Percentiles rank a stretch among this genome's conserved stretches.
Conservation (phyloP, 2,329 filamentous ascomycete genomes). For the Aureobasidium sp. region DNA sequence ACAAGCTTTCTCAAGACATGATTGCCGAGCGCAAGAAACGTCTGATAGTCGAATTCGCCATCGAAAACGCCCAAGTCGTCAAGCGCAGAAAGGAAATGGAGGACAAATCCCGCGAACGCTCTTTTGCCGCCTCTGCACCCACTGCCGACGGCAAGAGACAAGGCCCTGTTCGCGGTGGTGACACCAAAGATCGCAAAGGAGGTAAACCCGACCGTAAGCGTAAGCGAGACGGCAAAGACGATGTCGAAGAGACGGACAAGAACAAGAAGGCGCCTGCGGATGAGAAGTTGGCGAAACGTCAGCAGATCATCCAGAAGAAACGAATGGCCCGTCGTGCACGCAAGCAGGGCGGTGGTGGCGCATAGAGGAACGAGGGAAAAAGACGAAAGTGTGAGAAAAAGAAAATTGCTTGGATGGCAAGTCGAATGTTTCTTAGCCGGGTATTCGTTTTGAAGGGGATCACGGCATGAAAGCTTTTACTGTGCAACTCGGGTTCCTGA, state of each 20-base stretch:
- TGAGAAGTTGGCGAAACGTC: conserved; percentile 53
- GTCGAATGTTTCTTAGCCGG: no score
- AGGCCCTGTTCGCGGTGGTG: background rate
- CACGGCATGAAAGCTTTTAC: conserved; percentile 1
- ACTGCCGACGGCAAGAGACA: conserved; percentile 3
- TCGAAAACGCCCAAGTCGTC: conserved; percentile 97
- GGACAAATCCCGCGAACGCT: conserved; percentile 42
- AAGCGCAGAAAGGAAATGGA: conserved; percentile 63
- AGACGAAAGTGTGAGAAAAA: no score
- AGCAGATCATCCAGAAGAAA: conserved; percentile 81
- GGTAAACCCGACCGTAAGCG: conserved; percentile 31
- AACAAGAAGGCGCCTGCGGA: conserved; percentile 37
- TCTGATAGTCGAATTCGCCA: conserved; percentile 91
- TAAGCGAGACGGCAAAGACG: conserved; percentile 31
- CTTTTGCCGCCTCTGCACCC: conserved; percentile 15
- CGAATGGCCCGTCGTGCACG: conserved; percentile 57
- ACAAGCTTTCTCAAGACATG: conserved; percentile 33
- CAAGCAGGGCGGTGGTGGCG: conserved; percentile 35
- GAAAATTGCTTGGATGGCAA: no score
- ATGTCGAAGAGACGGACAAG: conserved; percentile 18
- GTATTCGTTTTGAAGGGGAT: no score
- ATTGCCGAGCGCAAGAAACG: conserved; percentile 74
- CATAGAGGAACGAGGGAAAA: no score
- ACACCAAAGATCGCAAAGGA: conserved; percentile 19
- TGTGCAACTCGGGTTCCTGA: conserved; percentile 1